phyloP scores from a whole-genome alignment of 2,329 filamentous ascomycete species.

The Neofusicoccum kwambonambiense region DNA sequence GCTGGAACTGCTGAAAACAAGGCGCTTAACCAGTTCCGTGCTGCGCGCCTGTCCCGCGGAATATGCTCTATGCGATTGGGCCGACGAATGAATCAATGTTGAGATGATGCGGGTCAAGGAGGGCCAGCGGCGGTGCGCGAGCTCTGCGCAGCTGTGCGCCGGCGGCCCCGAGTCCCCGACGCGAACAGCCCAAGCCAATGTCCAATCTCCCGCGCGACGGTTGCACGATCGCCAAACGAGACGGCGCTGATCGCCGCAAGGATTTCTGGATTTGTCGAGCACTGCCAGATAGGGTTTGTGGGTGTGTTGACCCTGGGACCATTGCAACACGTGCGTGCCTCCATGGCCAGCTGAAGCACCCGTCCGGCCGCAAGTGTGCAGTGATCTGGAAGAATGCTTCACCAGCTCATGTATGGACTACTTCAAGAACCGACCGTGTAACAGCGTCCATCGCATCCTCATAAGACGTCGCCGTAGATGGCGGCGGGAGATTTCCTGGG shows the following conservation, averaged over 20 bases:
- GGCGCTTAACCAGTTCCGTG: neutral
- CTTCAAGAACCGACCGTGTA: too few relatives aligned
- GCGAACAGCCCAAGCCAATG: neutral
- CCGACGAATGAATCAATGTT: neutral
- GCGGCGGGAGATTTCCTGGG: too few relatives aligned
- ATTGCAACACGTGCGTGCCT: neutral
- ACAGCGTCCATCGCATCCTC: too few relatives aligned
- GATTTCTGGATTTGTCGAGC: constrained; percentile 4
- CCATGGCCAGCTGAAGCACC: too few relatives aligned
- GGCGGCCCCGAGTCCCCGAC: neutral
- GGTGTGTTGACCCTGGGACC: neutral
- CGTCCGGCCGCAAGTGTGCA: too few relatives aligned
- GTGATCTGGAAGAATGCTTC: too few relatives aligned
- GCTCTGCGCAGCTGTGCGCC: neutral
- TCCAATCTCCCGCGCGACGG: constrained; percentile 13
- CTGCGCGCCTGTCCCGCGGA: neutral
- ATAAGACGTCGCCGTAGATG: too few relatives aligned
- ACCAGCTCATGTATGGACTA: too few relatives aligned
- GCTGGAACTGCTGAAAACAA: neutral
- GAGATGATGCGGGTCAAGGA: neutral
- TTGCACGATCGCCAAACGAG: constrained; percentile 7
- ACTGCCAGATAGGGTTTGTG: neutral
- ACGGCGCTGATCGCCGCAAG: constrained; percentile 9
- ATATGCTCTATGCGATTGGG: neutral
- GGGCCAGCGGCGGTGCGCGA: neutral